Evolutionary conservation across 768 basidiomycete genomes (phyloP).

Genomic region (Gymnopilus dilepis): DNA sequence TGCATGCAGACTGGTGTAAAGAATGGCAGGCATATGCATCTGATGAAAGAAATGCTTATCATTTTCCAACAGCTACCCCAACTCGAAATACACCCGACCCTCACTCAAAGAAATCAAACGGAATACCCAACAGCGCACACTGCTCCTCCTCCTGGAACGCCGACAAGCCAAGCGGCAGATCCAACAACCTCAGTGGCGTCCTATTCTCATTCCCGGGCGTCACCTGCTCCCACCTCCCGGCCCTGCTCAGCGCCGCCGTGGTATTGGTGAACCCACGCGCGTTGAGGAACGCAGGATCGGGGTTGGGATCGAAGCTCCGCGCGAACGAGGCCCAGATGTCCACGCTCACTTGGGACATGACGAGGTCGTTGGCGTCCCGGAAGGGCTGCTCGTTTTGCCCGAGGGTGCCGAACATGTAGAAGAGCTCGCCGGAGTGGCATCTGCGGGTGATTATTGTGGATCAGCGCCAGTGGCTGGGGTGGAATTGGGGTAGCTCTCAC

Average conservation of each 20-base stretch:
- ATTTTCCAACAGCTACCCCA: too few relatives aligned
- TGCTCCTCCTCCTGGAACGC: conserved; percentile 42
- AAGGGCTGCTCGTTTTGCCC: conserved; percentile 45
- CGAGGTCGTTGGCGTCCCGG: conserved; percentile 51
- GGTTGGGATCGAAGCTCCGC: conserved; percentile 53
- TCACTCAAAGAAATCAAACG: conserved; percentile 21
- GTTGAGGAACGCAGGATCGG: conserved; percentile 41
- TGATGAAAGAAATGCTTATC: too few relatives aligned
- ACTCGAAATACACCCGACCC: too few relatives aligned
- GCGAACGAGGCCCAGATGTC: conserved; percentile 55
- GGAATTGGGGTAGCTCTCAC: conserved; percentile 22
- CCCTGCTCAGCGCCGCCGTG: conserved; percentile 29
- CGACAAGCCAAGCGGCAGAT: conserved; percentile 34
- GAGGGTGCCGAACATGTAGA: conserved; percentile 38
- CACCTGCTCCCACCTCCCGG: conserved; percentile 42
- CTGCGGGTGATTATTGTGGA: conserved; percentile 10
- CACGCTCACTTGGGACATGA: conserved; percentile 46
- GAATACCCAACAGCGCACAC: conserved; percentile 42
- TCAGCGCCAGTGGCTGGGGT: neutral
- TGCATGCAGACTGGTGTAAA: too few relatives aligned
- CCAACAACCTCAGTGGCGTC: conserved; percentile 38
- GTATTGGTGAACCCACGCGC: conserved; percentile 48
- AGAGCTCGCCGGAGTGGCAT: conserved; percentile 41
- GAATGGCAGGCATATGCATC: too few relatives aligned
- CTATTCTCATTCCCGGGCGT: conserved; percentile 30